Percentiles rank a stretch among this genome's conserved stretches.
These are phyloP conservation scores for Phlegmacium glaucopus DNA, from an alignment of 768 basidiomycete species.

Conservation along the genomic window DNA sequence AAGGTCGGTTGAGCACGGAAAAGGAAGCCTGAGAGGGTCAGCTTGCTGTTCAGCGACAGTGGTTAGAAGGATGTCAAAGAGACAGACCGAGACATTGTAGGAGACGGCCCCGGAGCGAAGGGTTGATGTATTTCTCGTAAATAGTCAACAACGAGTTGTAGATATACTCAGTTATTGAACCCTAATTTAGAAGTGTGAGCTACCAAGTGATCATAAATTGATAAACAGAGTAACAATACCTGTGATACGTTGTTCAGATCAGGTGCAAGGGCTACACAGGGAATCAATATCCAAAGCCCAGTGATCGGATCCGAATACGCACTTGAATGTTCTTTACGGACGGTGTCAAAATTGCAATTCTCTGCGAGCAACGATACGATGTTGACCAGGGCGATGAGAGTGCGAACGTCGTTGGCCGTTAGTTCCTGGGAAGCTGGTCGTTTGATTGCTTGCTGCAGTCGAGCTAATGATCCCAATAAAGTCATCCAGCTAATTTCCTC, in stretches of 20 bases:
- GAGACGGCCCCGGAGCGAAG: conserved; percentile 62
- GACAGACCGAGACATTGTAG: conserved; percentile 81
- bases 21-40: conserved; percentile 61
- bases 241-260: conserved; percentile 60
- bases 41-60: not conserved
- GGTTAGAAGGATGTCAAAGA: not conserved
- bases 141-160: conserved; percentile 70
- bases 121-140: conserved; percentile 62
- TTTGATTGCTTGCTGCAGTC: conserved; percentile 56
- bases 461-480: conserved; percentile 34
- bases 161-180: conserved; percentile 78
- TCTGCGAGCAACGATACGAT: conserved; percentile 86
- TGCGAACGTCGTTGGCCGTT: conserved; percentile 45
- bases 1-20: conserved; percentile 90
- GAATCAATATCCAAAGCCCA: not conserved
- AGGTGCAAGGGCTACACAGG: conserved; percentile 42
- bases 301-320: conserved; percentile 18
- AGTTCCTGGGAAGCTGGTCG: conserved; percentile 40
- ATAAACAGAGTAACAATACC: conserved; percentile 26
- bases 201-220: not conserved
- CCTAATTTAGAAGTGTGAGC: conserved; percentile 32
- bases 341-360: conserved; percentile 81
- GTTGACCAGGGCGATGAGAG: conserved; percentile 70
- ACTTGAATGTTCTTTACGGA: conserved; percentile 64
- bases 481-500: not conserved